Evolutionary conservation across 2,329 filamentous ascomycete species (phyloP).

Genomic region (Claviceps digitariae): DNA sequence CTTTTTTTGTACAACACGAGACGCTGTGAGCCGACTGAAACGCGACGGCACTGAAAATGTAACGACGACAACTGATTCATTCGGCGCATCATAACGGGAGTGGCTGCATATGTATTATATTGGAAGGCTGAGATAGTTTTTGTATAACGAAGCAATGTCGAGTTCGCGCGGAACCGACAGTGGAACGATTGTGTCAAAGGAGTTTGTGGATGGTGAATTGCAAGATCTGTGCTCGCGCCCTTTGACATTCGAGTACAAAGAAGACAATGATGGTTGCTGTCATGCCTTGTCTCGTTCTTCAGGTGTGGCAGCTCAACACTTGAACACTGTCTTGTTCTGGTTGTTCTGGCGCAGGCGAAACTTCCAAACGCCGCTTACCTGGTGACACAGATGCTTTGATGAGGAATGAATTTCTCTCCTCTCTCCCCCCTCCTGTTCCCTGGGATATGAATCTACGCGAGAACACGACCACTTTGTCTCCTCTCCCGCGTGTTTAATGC

Average conservation of each 20-base stretch:
- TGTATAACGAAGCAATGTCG: neutral
- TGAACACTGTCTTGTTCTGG: neutral
- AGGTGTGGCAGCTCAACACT: too few species aligned
- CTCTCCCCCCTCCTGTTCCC: neutral
- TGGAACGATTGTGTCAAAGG: neutral
- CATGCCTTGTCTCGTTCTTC: neutral
- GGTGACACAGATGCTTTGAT: neutral
- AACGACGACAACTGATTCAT: neutral
- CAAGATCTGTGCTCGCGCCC: too few species aligned
- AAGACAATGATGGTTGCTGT: neutral
- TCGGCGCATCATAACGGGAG: neutral
- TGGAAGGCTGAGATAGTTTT: neutral
- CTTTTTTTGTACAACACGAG: neutral
- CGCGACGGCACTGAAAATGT: neutral
- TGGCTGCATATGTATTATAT: neutral
- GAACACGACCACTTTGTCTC: too few species aligned
- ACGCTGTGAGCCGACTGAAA: slow-evolving; percentile 1
- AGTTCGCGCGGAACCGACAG: neutral
- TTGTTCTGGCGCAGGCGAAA: neutral
- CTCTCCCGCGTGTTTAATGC: too few species aligned
- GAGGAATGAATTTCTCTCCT: neutral
- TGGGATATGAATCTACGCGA: neutral
- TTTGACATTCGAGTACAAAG: neutral
- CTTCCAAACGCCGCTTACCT: neutral
- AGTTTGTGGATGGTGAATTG: too few species aligned